Base-by-base conservation (phyloP, 345 rosid genomes). In the Corchorus capsularis region DNA sequence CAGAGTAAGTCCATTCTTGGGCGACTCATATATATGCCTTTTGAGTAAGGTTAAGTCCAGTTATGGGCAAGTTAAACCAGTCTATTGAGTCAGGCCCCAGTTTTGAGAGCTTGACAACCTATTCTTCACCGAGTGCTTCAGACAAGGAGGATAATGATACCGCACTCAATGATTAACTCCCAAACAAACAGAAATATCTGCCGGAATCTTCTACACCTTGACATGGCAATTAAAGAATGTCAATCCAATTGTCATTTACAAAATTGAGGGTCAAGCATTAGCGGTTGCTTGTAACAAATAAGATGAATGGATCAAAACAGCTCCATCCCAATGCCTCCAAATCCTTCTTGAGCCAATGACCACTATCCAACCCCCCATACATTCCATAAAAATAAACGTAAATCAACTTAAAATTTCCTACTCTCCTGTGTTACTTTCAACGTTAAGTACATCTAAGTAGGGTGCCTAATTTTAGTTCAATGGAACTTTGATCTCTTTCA, bases 261-360 rank as follows among this genome's bases (percentile, higher is more conserved):
- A 19, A 61, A 61, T 41, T 16, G n/a, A 35, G 34, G 13, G 59
- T 35, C 61, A 74, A 63, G 61, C 77, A 74, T 27, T 12, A 17
- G 35, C 16, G 15, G 27, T 20, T 45, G 63, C 72, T 17, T 67
- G 56, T 27, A 34, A 19, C 32, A 10, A 20, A 43, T 43, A 43
- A 43, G 47, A 53, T 8, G 34, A 57, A 57, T 57, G 63, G 63
- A 57, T 73, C 50, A 56, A 41, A 73, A 73, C 59, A 73, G 55
- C 43, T 45, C 76, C 76, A 72, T 59, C 67, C 76, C 67, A 41
- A 3, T 57, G 15, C 67, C 75, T 43, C 75, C 5, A 13, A 57
- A 49, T 27, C 59, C 63, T 66, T 43, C 70, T 39, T 41, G 10
- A 22, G n/a, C 68, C 47, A 55, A 49, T 11, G 20, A 7, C 63